Conservation (phyloP, 2,329 filamentous ascomycete genomes). For the Ophiostoma ulmi region DNA sequence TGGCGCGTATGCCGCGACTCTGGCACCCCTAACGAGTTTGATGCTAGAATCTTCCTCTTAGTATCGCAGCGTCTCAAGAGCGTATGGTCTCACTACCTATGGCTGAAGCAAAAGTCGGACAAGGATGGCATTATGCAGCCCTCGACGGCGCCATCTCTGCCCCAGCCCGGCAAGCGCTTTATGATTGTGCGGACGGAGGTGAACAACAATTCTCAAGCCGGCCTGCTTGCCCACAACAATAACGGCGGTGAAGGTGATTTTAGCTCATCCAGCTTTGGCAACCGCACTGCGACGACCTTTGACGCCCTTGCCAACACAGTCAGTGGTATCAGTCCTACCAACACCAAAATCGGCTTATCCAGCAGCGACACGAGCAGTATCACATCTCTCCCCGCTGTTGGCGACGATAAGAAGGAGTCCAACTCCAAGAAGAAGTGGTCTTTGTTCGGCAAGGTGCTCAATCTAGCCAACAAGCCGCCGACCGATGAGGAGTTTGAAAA, state of each 20-base stretch:
- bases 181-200: conserved; percentile 81
- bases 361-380: conserved; percentile 27
- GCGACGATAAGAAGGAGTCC: conserved; percentile 29
- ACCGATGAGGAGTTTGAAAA: conserved; percentile 46
- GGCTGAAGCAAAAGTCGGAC: conserved; percentile 64
- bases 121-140: conserved; percentile 50
- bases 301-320: conserved; percentile 22
- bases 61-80: conserved; percentile 64
- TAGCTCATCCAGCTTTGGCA: neutral
- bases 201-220: conserved; percentile 43
- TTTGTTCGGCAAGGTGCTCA: conserved; percentile 59
- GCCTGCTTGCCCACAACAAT: conserved; percentile 33
- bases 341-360: neutral
- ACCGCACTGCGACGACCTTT: conserved; percentile 18
- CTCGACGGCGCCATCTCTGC: conserved; percentile 75
- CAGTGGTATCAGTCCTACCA: conserved; percentile 9
- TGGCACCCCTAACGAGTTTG: conserved; percentile 58
- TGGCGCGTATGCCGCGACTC: conserved; percentile 80
- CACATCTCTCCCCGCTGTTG: neutral
- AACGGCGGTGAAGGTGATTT: neutral
- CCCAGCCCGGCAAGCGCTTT: conserved; percentile 77
- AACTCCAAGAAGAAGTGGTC: conserved; percentile 56
- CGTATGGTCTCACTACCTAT: conserved; percentile 75
- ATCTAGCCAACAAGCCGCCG: conserved; percentile 35
- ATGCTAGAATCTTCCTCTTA: conserved; percentile 62